Base-by-base conservation (phyloP, 2,329 filamentous ascomycete species). In the Arthrobotrys conoides region DNA sequence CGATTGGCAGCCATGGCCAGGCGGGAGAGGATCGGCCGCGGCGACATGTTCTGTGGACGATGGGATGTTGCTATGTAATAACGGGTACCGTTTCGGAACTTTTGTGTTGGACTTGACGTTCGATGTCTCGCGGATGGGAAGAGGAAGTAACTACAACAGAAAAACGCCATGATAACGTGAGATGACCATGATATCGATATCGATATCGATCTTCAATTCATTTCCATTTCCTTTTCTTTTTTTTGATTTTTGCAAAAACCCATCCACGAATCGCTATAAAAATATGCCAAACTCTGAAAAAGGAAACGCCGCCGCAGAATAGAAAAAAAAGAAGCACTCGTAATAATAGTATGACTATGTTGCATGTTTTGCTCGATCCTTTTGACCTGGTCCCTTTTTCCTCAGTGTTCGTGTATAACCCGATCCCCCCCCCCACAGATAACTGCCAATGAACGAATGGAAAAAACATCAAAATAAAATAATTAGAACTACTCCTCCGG, bases 1-100 rank as follows among this genome's bases (percentile, higher is more conserved):
- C 73, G 73, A 48, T 68, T 67, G 61, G 67, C 67, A 49, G 51
- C 41, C 18, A 53, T 57, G 27, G 73, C 73, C 61, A 77, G 61
- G 24, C 73, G 66, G 61, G 73, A 68, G 38, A 77, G 67, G n/a
- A 66, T 59, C 41, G 61, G 67, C 46, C 44, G 73, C 36, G 66
- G 73, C 36, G 66, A 55, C 67, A 77, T 71, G 55, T 36, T 24
- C 14, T 12, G 53, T 59, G 8, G 16, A 6, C 6, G 38, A 14
- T 20, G 53, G n/a, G 16, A 8, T 2, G 5, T 27, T 5, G n/a
- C n/a, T n/a, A n/a, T n/a, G n/a, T n/a, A 30, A 30, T 16, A 53
- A 3, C 27, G 6, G 6, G 20, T n/a, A 16, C 22, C 27, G 12
- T 59, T 59, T 30, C 6, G 27, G 27, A 30, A 36, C 33, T 14